Base-by-base conservation (phyloP, 805 yeast genomes). In the Starmerella roubikii region DNA sequence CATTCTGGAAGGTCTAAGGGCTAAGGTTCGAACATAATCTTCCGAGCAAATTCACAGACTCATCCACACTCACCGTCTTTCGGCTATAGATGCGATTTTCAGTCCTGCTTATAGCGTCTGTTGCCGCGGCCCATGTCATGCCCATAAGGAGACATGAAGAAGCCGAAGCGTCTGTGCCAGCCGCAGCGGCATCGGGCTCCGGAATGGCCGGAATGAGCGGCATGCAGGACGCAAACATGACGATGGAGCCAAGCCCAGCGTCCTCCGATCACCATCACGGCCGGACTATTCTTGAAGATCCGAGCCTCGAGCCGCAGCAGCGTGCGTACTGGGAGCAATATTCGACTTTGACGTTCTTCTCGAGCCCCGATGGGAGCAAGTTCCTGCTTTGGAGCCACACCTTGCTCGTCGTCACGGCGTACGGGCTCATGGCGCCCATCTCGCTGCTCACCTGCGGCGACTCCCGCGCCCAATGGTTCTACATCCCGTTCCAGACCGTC, bases 261-360 rank as follows among this genome's bases (percentile, higher is more conserved):
- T 35, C 48, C 2, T 45, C 45, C 49, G 30, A 32, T 15, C 51
- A 46, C 29, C 47, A 39, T 32, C 56, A 53, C 25, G 56, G 55
- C 8, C 40, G 48, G 22, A 53, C 54, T 1, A 81, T 86, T 31
- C 64, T 85, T 33, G 62, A 74, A 21, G 55, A 68, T 42, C 78
- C 80, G 2, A 53, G 71, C 16, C 66, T 86, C 35, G 67, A 75
- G 15, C 78, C 86, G 0, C 79, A 74, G 32, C 94, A 85, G 57
- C 62, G 74, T 39, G 55, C 67, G 21, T 86, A 69, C 58, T 86
- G 96, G 96, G 75, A 74, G 35, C 55, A 59, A 20, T 86, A 85
- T 59, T 74, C 80, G 53, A 74, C 93, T 12, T 78, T 88, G 1
- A 76, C 83, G 3, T 85, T 68, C 56, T 74, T 82, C 60, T 45